Evolutionary conservation across 768 basidiomycete genomes (phyloP).

Genomic region (Pulveroboletus frians): DNA sequence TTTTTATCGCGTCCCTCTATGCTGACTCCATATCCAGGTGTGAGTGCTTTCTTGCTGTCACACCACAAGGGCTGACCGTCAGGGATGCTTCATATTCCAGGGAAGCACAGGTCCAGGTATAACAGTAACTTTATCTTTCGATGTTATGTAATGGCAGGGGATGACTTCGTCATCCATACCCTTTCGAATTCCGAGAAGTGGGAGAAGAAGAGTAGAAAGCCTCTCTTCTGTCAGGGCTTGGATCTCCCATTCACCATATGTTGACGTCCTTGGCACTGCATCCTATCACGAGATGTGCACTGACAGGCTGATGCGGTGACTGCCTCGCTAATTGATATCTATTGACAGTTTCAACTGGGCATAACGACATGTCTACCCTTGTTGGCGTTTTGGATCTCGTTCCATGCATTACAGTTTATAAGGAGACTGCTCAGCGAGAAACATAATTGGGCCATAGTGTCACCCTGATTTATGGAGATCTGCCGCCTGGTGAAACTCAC

Average conservation of each 20-base stretch:
- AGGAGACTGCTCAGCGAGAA: too few species aligned
- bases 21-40: background rate
- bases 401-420: too few species aligned
- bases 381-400: too few species aligned
- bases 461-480: too few species aligned
- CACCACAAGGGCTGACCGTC: slow-evolving; percentile 3
- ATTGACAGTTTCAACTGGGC: background rate
- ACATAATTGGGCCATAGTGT: too few species aligned
- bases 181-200: slow-evolving; percentile 12
- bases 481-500: too few species aligned
- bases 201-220: slow-evolving; percentile 16
- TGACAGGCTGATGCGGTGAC: background rate
- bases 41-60: background rate
- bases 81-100: slow-evolving; percentile 11
- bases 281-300: slow-evolving; percentile 4
- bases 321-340: background rate
- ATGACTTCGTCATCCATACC: slow-evolving; percentile 4
- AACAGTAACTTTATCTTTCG: slow-evolving; percentile 24
- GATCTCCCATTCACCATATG: background rate
- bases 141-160: slow-evolving; percentile 21
- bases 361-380: too few species aligned
- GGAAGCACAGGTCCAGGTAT: slow-evolving; percentile 16
- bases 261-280: background rate
- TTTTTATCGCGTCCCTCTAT: background rate
- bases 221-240: slow-evolving; percentile 12